Evolutionary conservation across 331 rosid species (phyloP).

Genomic region (Pyracantha coccinea): DNA sequence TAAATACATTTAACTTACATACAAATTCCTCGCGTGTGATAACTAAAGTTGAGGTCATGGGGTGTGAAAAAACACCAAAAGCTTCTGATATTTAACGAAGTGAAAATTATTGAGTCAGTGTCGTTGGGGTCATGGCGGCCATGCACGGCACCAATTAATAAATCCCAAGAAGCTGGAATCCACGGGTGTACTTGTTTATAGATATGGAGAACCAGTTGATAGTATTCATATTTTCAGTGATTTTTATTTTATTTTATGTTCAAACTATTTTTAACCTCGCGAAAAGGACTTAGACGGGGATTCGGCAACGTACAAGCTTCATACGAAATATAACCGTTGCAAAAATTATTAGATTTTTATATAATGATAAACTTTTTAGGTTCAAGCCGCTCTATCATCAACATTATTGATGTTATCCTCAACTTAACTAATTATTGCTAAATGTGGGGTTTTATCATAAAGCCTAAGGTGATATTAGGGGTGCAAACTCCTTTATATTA

Average conservation of each 20-base stretch:
- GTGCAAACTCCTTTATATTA: too few relatives aligned
- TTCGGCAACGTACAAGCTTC: background rate
- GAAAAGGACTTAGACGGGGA: background rate
- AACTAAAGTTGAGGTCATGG: background rate
- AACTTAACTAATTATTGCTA: too few relatives aligned
- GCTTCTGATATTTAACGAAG: background rate
- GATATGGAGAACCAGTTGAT: background rate
- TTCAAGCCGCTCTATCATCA: accelerated
- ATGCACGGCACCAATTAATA: background rate
- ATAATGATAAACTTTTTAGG: too few relatives aligned
- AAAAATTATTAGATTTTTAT: too few relatives aligned
- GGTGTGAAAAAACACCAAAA: background rate
- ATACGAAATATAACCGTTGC: background rate
- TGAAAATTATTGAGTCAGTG: background rate
- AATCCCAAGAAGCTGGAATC: background rate
- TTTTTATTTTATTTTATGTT: background rate
- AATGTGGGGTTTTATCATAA: too few relatives aligned
- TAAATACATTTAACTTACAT: too few relatives aligned
- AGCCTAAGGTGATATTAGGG: too few relatives aligned
- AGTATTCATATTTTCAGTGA: background rate
- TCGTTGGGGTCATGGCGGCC: background rate
- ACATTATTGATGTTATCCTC: too few relatives aligned
- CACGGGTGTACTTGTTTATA: background rate
- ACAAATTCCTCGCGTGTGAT: background rate
- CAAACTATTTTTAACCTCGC: background rate